Base-by-base conservation (phyloP, 805 yeast species). In the Pichia deserticola region DNA sequence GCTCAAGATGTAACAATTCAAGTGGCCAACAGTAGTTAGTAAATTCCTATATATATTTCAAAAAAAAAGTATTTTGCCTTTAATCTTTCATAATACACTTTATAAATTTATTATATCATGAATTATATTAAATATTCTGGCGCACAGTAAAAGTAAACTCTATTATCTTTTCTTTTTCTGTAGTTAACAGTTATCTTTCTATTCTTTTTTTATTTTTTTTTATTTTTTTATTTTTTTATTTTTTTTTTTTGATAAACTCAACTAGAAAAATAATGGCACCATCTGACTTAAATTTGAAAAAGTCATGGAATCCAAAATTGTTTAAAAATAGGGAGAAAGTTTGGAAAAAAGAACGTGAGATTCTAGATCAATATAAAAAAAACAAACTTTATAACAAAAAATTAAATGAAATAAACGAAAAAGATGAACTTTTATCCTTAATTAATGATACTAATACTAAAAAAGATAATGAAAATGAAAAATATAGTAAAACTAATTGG, bases 241-340 rank as follows among this genome's bases (percentile, higher is more conserved):
- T 36, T 37, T 36, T 36, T 35, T 20, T 29, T 43, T 30, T 30
- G 3, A 30, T 30, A 30, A 30, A 10, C 9, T 7, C 10, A 37
- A 25, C 36, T n/a, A 20, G 35, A 28, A 27, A 32, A 39, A 13
- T 9, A 20, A 11, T 33, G 1, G 60, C 60, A 66, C 86, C 89
- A 1, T 87, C 89, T 5, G 96, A 90, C 65, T 74, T 92, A 54
- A 92, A 92, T 63, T 67, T 90, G 49, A 86, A 92, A 69, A 92
- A 92, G 64, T 92, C 98, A 53, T 92, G 98, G 99, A 89, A 92
- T 65, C 97, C 99, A 3, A 90, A 85, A 43, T 73, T 88, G 45
- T 71, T 86, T 62, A 86, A 84, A 63, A 92, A 92, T 72, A 89
- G 84, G 67, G 83, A 82, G 56, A 86, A 83, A 60, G 90, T 92